Conservation (phyloP, 768 basidiomycete species). For the Boletus tomentosulus region DNA sequence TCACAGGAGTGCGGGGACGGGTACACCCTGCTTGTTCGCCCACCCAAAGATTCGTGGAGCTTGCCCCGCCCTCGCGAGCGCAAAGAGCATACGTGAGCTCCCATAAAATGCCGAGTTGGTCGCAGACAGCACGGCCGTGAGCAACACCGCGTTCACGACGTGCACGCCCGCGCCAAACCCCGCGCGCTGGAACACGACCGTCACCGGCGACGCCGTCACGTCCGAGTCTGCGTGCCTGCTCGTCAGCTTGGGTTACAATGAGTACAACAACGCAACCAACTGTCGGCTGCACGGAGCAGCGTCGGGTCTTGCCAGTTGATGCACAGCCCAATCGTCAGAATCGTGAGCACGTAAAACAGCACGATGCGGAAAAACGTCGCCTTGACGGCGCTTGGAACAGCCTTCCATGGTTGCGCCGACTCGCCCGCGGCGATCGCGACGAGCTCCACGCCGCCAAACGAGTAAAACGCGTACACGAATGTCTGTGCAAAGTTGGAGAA, state of each 20-base stretch:
- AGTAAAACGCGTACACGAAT: constrained; percentile 69
- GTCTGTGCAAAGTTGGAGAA: constrained; percentile 51
- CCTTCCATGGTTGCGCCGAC: constrained; percentile 56
- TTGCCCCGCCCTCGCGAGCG: constrained; percentile 60
- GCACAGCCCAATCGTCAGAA: constrained; percentile 62
- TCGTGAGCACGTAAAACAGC: constrained; percentile 60
- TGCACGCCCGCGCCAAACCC: constrained; percentile 60
- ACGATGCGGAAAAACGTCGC: constrained; percentile 65
- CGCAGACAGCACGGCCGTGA: constrained; percentile 63
- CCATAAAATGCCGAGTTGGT: constrained; percentile 65
- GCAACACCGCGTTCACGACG: constrained; percentile 62
- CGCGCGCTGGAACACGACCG: constrained; percentile 59
- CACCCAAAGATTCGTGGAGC: constrained; percentile 63
- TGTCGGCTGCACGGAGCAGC: constrained; percentile 42
- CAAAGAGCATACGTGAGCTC: constrained; percentile 55
- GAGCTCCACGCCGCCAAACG: constrained; percentile 64
- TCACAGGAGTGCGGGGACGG: constrained; percentile 50
- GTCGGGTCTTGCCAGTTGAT: constrained; percentile 58
- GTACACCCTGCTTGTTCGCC: constrained; percentile 62
- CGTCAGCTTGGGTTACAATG: too few species aligned
- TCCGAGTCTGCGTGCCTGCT: constrained; percentile 34
- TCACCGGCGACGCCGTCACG: constrained; percentile 58
- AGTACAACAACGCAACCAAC: constrained; percentile 26
- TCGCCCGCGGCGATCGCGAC: constrained; percentile 74
- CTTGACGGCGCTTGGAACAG: constrained; percentile 62